Conservation (phyloP, 352 stramenopile genomes). For the Pythium rhizo-oryzae region DNA sequence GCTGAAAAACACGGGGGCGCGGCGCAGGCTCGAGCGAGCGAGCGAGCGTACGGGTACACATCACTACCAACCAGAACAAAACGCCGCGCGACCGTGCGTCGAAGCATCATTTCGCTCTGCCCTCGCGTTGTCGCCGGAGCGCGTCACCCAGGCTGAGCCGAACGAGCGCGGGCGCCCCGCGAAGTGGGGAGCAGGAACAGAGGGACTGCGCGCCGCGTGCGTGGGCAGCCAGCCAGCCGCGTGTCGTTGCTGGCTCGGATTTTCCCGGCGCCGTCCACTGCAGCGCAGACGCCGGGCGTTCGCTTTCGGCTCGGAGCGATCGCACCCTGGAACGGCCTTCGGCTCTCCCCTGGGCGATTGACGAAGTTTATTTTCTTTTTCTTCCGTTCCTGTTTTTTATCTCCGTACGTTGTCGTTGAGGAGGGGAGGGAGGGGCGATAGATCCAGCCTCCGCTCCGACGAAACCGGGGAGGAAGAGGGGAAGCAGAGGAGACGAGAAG, state of each 20-base stretch:
- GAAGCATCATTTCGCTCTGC: not conserved
- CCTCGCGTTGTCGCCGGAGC: not conserved
- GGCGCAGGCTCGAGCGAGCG: no score
- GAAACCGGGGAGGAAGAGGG: not conserved
- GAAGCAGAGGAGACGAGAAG: not conserved
- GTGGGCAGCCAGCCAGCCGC: not conserved
- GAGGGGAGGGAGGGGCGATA: not conserved
- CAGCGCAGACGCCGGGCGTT: not conserved
- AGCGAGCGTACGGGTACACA: slow-evolving; percentile 4
- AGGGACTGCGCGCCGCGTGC: not conserved
- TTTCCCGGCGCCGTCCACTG: not conserved
- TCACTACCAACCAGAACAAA: not conserved
- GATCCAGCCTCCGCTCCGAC: not conserved
- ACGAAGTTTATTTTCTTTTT: slow-evolving; percentile 16
- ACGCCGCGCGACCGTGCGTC: slow-evolving; percentile 1
- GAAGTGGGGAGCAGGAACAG: not conserved
- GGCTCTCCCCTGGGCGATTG: not conserved
- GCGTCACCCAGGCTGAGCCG: not conserved
- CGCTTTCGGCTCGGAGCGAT: not conserved
- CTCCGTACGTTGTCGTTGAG: not conserved
- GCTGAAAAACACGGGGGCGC: no score
- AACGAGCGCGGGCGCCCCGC: not conserved
- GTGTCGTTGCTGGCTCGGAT: not conserved
- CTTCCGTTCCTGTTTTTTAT: slow-evolving; percentile 2
- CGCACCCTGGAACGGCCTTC: not conserved